A percentile compares a stretch with the other conserved stretches of the same genome.
These are phyloP conservation scores for Phytophthora pistaciae DNA, from an alignment of 352 stramenopile species.

Conservation along the genomic window DNA sequence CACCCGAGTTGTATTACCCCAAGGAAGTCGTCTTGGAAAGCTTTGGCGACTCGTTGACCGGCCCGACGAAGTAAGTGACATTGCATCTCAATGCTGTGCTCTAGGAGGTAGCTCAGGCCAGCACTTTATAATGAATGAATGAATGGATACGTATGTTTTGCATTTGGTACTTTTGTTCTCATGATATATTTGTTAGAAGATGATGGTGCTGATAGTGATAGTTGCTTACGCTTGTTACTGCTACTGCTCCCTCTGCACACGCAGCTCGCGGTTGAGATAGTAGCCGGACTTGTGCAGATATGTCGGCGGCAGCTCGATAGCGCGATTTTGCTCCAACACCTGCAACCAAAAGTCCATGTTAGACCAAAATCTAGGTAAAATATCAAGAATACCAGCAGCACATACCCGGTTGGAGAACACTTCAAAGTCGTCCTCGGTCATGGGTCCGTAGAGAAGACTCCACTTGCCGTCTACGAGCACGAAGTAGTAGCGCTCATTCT, in stretches of 20 bases:
- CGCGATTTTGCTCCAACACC: slow-evolving; percentile 70
- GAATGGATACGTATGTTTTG: slow-evolving; percentile 8
- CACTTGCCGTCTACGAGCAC: slow-evolving; percentile 84
- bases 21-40: slow-evolving; percentile 51
- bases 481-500: slow-evolving; percentile 91
- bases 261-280: slow-evolving; percentile 75
- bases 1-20: slow-evolving; percentile 66
- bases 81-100: not conserved
- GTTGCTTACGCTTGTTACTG: slow-evolving; percentile 10
- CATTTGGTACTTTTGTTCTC: slow-evolving; percentile 13
- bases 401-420: slow-evolving; percentile 78
- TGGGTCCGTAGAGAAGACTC: slow-evolving; percentile 86
- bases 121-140: slow-evolving; percentile 24
- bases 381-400: not conserved
- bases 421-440: slow-evolving; percentile 89
- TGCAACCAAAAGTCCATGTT: slow-evolving; percentile 25
- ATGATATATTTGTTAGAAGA: slow-evolving; percentile 27
- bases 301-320: slow-evolving; percentile 79
- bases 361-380: not conserved
- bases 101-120: not conserved
- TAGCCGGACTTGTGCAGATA: slow-evolving; percentile 87
- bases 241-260: slow-evolving; percentile 54
- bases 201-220: slow-evolving; percentile 12
- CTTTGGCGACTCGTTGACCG: not conserved
- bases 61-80: not conserved